Evolutionary conservation across 1,139 yeast genomes (phyloP), one percentile per base, ranked within the genome.

Genomic region (Candida tetrigidarum): DNA sequence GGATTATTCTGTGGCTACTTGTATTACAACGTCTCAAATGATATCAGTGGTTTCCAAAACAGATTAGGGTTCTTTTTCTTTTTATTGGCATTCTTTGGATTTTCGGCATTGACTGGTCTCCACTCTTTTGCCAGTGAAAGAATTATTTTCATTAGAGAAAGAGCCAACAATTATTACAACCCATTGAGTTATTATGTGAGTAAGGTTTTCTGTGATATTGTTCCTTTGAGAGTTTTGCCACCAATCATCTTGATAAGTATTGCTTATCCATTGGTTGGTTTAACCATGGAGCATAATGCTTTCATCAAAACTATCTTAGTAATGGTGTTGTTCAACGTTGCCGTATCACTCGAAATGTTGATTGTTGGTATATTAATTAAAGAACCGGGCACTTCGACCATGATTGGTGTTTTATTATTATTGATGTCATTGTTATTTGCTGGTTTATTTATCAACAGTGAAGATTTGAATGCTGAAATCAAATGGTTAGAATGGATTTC

Each of bases 11-110:
- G 96, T 66, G 97, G 98, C 0, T 81, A 82, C 44, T 71, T 93
- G 35, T 93, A 93, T 64, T 92, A 85, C 66, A 76, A 90, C 57
- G 83, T 92, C 19, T 74, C 84, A 37, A 86, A 91, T 59, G 97
- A 93, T 63, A 92, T 93, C 47, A 84, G 96, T 58, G 99, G 99
- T 0, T 93, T 93, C 73, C 99, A 93, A 63, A 93, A 93, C 65
- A 79, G 99, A 57, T 73, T 93, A 52, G 99, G 99, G 0, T 72
- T 93, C 50, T 93, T 93, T 66, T 92, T 93, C 74, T 92, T 92
- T 63, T 69, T 92, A 44, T 73, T 93, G 52, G 90, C 98, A 3
- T 78, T 92, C 58, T 92, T 93, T 69, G 99, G 99, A 0, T 93
- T 93, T 63, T 86, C 96, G 1, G 85, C 98, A 0, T 75, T 93